A percentile compares a stretch with the other conserved stretches of the same genome.
These are phyloP conservation scores for Mucor indicus DNA, from an alignment of 371 early-diverging fungal species.

Conservation along the genomic window DNA sequence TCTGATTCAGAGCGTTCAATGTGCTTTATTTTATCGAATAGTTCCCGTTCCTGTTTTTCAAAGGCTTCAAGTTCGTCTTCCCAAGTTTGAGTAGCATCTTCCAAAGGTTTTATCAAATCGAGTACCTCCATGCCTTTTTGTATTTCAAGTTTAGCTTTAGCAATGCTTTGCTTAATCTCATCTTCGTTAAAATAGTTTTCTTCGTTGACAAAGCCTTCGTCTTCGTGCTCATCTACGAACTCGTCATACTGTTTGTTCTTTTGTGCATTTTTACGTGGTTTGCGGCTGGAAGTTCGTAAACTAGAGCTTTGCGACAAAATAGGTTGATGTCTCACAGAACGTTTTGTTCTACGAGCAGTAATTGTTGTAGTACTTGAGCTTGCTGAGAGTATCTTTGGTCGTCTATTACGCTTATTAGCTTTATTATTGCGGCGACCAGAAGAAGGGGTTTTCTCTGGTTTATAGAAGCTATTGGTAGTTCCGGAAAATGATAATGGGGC, in stretches of 20 bases:
- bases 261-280: neutral
- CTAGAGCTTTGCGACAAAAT: slow-evolving; percentile 19
- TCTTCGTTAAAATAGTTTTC: slow-evolving; percentile 21
- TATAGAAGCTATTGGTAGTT: slow-evolving; percentile 7
- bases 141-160: slow-evolving; percentile 63
- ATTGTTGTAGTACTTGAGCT: slow-evolving; percentile 23
- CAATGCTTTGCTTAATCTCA: slow-evolving; percentile 53
- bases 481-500: slow-evolving; percentile 27
- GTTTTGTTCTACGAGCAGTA: slow-evolving; percentile 5
- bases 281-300: slow-evolving; percentile 4
- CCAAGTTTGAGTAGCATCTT: slow-evolving; percentile 39
- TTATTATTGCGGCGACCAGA: slow-evolving; percentile 7
- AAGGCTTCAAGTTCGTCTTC: slow-evolving; percentile 41
- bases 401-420: slow-evolving; percentile 2
- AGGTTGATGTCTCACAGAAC: slow-evolving; percentile 12
- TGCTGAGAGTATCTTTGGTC: slow-evolving; percentile 15
- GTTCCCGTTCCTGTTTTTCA: slow-evolving; percentile 33
- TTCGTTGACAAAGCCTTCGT: slow-evolving; percentile 35
- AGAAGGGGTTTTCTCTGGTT: slow-evolving; percentile 8
- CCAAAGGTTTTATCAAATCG: slow-evolving; percentile 45
- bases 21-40: slow-evolving; percentile 20
- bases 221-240: slow-evolving; percentile 26
- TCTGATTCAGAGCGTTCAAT: slow-evolving; percentile 29
- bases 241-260: slow-evolving; percentile 4
- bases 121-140: slow-evolving; percentile 54